Percentiles rank a stretch among this genome's conserved stretches.
Conservation (phyloP, 2,329 filamentous ascomycete species). For the Claviceps humidiphila region DNA sequence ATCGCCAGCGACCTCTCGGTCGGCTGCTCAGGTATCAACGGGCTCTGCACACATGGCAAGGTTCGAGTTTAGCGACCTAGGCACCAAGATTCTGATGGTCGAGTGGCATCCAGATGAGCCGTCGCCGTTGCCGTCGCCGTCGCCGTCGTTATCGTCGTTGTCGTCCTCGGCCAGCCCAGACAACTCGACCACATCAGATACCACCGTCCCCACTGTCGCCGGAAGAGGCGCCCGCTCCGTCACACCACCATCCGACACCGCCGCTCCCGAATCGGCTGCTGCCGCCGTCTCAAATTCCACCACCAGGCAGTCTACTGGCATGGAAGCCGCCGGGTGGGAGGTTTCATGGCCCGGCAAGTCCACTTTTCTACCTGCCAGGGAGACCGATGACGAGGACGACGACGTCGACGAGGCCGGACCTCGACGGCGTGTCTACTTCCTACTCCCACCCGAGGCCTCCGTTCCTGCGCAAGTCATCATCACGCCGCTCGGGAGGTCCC, state of each 20-base stretch:
- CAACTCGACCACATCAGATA: not conserved
- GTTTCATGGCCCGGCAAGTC: conserved; percentile 76
- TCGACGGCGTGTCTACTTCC: conserved; percentile 60
- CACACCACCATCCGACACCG: conserved; percentile 6
- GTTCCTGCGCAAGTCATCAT: conserved; percentile 64
- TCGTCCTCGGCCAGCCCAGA: not conserved
- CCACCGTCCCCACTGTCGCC: not conserved
- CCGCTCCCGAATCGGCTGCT: not conserved
- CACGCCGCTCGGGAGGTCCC: conserved; percentile 25
- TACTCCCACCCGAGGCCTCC: conserved; percentile 58
- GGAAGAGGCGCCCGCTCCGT: conserved; percentile 2
- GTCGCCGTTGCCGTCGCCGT: conserved; percentile 2
- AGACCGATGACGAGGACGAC: conserved; percentile 17
- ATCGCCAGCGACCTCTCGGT: conserved; percentile 21
- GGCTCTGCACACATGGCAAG: conserved; percentile 38
- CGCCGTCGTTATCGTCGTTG: not conserved
- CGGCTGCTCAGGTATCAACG: conserved; percentile 8
- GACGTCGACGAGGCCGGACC: conserved; percentile 20
- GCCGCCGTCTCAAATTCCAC: not conserved
- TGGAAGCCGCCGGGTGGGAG: conserved; percentile 42
- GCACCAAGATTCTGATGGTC: conserved; percentile 86
- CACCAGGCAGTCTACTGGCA: conserved; percentile 1
- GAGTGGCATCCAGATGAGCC: conserved; percentile 54
- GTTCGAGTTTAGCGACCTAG: conserved; percentile 80
- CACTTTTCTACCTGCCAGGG: conserved; percentile 51